Percentiles rank a stretch among this genome's conserved stretches.
Conservation (phyloP, 202 grass and related monocot genomes). For the Saccharum hybrid region DNA sequence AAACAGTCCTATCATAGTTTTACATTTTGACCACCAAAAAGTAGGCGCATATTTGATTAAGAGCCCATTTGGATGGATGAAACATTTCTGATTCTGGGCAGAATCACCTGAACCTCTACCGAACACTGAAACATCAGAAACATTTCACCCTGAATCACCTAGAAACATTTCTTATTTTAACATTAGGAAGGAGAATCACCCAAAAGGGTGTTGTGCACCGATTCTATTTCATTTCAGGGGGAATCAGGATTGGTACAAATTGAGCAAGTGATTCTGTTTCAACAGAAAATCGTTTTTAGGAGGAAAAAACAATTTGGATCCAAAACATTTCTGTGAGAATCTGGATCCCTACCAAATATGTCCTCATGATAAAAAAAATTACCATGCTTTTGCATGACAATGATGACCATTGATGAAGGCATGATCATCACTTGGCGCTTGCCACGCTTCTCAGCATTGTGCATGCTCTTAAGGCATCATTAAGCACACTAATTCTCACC, state of each 20-base stretch:
- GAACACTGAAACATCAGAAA: neutral
- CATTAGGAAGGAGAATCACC: neutral
- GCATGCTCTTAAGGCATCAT: constrained; percentile 59
- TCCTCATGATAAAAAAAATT: neutral
- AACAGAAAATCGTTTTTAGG: neutral
- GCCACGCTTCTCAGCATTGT: constrained; percentile 62
- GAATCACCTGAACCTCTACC: neutral
- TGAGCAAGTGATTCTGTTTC: neutral
- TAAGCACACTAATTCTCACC: constrained; percentile 54
- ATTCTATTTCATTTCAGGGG: neutral
- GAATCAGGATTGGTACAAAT: neutral
- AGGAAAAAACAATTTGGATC: neutral
- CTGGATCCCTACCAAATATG: neutral
- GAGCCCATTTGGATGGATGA: neutral
- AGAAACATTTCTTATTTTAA: neutral
- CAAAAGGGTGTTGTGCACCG: neutral
- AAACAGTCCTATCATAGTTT: neutral
- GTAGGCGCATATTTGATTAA: neutral
- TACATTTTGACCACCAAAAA: neutral
- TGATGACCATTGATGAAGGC: constrained; percentile 53
- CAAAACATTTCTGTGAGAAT: neutral
- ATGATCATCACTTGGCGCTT: constrained; percentile 58
- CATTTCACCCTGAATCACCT: neutral
- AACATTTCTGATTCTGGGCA: neutral
- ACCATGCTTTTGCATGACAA: constrained; percentile 65